These are phyloP conservation scores for Deinandra increscens DNA, from an alignment of 129 eudicot species.

Conservation along the genomic window DNA sequence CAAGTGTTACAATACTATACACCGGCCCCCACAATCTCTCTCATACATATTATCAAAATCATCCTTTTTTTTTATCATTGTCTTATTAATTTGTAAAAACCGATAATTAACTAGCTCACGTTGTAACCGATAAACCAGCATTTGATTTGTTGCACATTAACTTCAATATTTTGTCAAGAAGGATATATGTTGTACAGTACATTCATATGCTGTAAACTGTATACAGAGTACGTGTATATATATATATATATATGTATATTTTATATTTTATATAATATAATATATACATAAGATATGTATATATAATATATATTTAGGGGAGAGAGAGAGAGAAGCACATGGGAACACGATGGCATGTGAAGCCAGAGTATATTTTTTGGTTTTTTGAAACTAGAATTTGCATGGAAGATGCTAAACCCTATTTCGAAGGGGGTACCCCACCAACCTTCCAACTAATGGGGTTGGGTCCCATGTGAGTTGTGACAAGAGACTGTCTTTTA, in stretches of 20 bases:
- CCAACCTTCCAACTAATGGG: constrained; percentile 42
- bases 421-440: constrained; percentile 46
- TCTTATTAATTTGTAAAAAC: not conserved
- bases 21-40: not conserved
- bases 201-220: not conserved
- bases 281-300: not conserved
- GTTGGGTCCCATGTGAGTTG: constrained; percentile 46
- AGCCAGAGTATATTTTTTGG: constrained; percentile 25
- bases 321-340: constrained; percentile 38
- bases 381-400: constrained; percentile 40
- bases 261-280: not conserved
- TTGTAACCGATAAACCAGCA: not conserved
- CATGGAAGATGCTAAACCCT: constrained; percentile 43
- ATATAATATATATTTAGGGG: too few species aligned
- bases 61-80: not conserved
- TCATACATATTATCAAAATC: not conserved
- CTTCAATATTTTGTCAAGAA: too few species aligned
- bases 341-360: constrained; percentile 61
- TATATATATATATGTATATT: not conserved
- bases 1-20: not conserved
- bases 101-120: not conserved
- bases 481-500: constrained; percentile 23
- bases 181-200: not conserved
- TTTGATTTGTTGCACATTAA: not conserved
- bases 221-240: not conserved